Evolutionary conservation across 148 eudicot species (phyloP).

Genomic region (Dianthus caryophyllus): DNA sequence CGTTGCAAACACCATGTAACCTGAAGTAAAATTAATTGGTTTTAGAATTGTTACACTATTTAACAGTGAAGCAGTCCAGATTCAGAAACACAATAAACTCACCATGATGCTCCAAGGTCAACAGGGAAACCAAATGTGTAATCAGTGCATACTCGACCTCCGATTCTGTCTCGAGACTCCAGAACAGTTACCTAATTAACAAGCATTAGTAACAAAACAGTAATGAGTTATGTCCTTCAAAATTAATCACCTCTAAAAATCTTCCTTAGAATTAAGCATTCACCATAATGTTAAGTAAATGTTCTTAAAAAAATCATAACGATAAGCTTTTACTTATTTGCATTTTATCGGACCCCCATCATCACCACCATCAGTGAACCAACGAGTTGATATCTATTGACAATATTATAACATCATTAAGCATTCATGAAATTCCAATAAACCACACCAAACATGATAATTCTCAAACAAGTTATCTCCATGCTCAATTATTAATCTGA

Average conservation of each 20-base stretch:
- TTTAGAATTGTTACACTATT: neutral
- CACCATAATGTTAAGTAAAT: too few relatives aligned
- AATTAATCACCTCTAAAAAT: neutral
- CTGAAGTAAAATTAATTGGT: constrained; percentile 34
- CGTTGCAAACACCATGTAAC: constrained; percentile 96
- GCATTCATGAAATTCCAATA: neutral
- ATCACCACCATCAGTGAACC: neutral
- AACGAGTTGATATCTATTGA: neutral
- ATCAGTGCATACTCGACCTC: constrained; percentile 93
- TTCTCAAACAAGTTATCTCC: neutral
- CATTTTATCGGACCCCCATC: neutral
- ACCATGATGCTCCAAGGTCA: constrained; percentile 99
- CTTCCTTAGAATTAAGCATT: neutral
- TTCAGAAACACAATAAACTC: constrained; percentile 8
- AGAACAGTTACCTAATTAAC: constrained; percentile 60
- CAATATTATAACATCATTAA: neutral
- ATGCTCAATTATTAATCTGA: neutral
- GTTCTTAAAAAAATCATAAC: neutral
- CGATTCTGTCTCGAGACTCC: constrained; percentile 94
- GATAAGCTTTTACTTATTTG: neutral
- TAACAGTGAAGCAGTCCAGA: neutral
- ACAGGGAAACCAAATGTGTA: constrained; percentile 95
- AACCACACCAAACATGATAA: neutral
- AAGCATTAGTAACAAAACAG: constrained; percentile 6
- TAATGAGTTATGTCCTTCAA: neutral